phyloP scores from a whole-genome alignment of 2,329 filamentous ascomycete species.

The Penicillium digitatum region DNA sequence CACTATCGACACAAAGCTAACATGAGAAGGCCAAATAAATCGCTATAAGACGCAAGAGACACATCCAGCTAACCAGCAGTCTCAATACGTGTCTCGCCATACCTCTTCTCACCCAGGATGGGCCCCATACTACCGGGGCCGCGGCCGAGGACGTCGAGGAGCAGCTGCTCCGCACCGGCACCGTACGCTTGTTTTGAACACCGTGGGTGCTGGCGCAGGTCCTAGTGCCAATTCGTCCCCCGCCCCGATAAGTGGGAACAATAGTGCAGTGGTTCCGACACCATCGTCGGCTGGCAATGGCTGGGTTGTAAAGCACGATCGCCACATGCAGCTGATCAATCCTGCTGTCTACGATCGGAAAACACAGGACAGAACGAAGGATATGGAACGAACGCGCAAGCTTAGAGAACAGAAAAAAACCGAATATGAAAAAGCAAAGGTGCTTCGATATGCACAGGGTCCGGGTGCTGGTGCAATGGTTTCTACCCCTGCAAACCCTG shows the following conservation, averaged over 20 bases:
- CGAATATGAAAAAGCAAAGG: conserved; percentile 49
- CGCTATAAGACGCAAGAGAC: conserved; percentile 63
- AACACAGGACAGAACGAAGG: conserved; percentile 62
- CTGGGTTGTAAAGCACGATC: conserved; percentile 71
- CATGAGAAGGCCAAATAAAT: conserved; percentile 67
- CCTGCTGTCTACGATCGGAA: conserved; percentile 72
- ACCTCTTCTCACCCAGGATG: conserved; percentile 36
- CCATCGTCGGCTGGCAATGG: conserved; percentile 37
- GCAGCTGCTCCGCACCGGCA: conserved; percentile 48
- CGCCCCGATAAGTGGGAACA: conserved; percentile 27
- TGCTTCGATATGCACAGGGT: conserved; percentile 39
- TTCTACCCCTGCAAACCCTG: conserved; percentile 26
- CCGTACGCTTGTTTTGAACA: conserved; percentile 64
- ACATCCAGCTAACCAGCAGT: conserved; percentile 23
- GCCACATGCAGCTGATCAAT: conserved; percentile 80
- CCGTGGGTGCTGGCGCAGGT: conserved; percentile 26
- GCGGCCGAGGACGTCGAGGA: conserved; percentile 33
- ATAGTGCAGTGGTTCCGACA: conserved; percentile 26
- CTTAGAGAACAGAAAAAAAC: conserved; percentile 52
- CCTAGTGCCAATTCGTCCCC: conserved; percentile 24
- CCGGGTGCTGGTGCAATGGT: conserved; percentile 23
- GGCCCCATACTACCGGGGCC: conserved; percentile 45
- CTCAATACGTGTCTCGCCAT: conserved; percentile 30
- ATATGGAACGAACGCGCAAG: conserved; percentile 64
- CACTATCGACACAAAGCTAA: conserved; percentile 7